phyloP scores from a whole-genome alignment of 805 yeast species.

The Sugiyamaella valdiviana region DNA sequence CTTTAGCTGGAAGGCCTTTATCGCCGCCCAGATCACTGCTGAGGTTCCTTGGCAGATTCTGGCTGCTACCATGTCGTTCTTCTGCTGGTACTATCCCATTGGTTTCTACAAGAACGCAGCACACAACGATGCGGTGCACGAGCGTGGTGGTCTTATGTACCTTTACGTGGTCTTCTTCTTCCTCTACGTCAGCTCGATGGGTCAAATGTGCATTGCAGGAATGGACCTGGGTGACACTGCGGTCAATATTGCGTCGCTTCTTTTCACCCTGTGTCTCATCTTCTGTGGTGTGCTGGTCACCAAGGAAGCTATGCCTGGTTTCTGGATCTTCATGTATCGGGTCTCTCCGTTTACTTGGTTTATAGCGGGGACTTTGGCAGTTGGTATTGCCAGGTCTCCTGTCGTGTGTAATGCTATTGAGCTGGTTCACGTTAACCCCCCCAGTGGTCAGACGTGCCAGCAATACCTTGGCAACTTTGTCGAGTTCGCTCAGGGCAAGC shows the following conservation, averaged over 20 bases:
- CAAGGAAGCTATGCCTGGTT: slow-evolving; percentile 52
- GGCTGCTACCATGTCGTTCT: slow-evolving; percentile 56
- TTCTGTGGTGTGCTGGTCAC: slow-evolving; percentile 75
- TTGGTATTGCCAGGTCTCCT: slow-evolving; percentile 39
- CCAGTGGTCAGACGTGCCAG: slow-evolving; percentile 52
- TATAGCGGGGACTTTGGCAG: slow-evolving; percentile 47
- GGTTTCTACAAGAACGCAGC: slow-evolving; percentile 57
- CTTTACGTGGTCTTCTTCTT: slow-evolving; percentile 40
- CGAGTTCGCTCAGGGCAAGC: slow-evolving; percentile 41
- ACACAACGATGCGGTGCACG: slow-evolving; percentile 37
- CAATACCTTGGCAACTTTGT: slow-evolving; percentile 42
- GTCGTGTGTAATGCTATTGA: slow-evolving; percentile 48
- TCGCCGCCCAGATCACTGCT: slow-evolving; percentile 56
- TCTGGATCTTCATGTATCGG: slow-evolving; percentile 77
- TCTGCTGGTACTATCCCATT: slow-evolving; percentile 64
- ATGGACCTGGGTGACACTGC: slow-evolving; percentile 55
- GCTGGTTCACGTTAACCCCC: slow-evolving; percentile 44
- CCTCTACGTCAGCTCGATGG: slow-evolving; percentile 35
- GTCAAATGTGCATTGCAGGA: slow-evolving; percentile 43
- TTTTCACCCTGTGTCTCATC: slow-evolving; percentile 56
- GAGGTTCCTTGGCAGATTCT: slow-evolving; percentile 62
- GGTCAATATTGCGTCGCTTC: slow-evolving; percentile 50
- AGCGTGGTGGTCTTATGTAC: slow-evolving; percentile 39
- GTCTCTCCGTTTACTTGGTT: slow-evolving; percentile 65
- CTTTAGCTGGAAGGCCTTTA: slow-evolving; percentile 58